Conservation (phyloP, 345 rosid genomes). For the Hibiscus tridactylites region DNA sequence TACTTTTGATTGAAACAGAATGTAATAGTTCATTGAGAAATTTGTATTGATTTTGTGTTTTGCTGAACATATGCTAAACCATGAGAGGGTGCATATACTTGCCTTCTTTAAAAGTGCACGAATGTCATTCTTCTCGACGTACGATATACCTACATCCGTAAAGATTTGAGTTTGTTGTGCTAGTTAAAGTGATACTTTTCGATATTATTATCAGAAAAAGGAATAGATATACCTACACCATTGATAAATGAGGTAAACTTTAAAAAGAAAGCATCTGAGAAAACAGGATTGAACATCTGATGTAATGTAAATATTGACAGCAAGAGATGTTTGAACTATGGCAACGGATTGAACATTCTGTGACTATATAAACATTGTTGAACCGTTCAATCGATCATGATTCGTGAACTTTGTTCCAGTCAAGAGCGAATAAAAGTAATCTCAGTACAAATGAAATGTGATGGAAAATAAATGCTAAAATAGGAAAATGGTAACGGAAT, state of each 20-base stretch:
- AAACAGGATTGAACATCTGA: conserved; percentile 6
- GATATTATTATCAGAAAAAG: background rate
- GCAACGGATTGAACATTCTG: background rate
- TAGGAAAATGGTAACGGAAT: conserved; percentile 22
- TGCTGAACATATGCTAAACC: background rate
- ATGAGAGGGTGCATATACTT: conserved; percentile 16
- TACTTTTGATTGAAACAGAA: background rate
- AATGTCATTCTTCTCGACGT: conserved; percentile 84
- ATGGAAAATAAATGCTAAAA: conserved; percentile 1
- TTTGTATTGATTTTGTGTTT: background rate
- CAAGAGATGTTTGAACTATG: background rate
- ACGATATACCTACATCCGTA: conserved; percentile 53
- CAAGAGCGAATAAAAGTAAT: background rate
- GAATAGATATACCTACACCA: background rate
- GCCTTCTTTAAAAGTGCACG: conserved; percentile 82
- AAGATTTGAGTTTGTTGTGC: background rate
- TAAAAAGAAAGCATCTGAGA: background rate
- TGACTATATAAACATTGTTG: background rate
- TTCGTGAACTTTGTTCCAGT: background rate
- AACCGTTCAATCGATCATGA: background rate
- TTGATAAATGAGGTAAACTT: background rate
- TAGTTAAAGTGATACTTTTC: background rate
- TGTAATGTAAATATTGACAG: background rate
- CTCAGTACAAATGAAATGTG: background rate
- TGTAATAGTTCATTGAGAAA: background rate